phyloP scores from a whole-genome alignment of 805 yeast genomes.

The Kregervanrija delftensis region DNA sequence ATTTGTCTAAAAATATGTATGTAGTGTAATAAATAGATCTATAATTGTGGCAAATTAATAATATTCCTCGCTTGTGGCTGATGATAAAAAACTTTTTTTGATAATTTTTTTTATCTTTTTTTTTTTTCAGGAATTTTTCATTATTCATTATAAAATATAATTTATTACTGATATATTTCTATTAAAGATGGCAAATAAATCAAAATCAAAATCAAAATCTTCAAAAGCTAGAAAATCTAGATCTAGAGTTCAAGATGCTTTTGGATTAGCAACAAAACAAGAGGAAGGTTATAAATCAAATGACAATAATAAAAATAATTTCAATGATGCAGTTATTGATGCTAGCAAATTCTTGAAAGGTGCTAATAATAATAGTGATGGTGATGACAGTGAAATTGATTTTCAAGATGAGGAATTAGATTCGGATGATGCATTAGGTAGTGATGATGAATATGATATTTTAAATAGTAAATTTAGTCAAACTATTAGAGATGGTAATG shows the following conservation, averaged over 20 bases:
- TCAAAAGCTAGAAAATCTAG: constrained; percentile 7
- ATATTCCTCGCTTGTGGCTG: no score
- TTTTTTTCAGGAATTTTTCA: neutral
- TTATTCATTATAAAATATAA: neutral
- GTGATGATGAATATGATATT: constrained; percentile 63
- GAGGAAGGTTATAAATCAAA: constrained; percentile 2
- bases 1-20: no score
- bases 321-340: constrained; percentile 26
- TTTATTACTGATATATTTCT: neutral
- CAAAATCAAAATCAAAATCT: constrained; percentile 9
- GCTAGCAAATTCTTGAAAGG: constrained; percentile 23
- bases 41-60: no score
- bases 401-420: constrained; percentile 34
- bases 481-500: constrained; percentile 54
- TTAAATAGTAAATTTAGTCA: constrained; percentile 64
- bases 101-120: neutral
- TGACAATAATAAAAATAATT: constrained; percentile 8
- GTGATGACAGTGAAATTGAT: constrained; percentile 21
- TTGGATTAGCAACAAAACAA: constrained; percentile 22
- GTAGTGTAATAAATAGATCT: no score
- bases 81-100: neutral
- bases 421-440: constrained; percentile 85
- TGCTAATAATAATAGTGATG: neutral
- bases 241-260: constrained; percentile 21
- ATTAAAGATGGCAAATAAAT: constrained; percentile 3